Evolutionary conservation across 2,329 filamentous ascomycete species (phyloP), one percentile per base, ranked within the genome.

Genomic region (Colletotrichum sp.): DNA sequence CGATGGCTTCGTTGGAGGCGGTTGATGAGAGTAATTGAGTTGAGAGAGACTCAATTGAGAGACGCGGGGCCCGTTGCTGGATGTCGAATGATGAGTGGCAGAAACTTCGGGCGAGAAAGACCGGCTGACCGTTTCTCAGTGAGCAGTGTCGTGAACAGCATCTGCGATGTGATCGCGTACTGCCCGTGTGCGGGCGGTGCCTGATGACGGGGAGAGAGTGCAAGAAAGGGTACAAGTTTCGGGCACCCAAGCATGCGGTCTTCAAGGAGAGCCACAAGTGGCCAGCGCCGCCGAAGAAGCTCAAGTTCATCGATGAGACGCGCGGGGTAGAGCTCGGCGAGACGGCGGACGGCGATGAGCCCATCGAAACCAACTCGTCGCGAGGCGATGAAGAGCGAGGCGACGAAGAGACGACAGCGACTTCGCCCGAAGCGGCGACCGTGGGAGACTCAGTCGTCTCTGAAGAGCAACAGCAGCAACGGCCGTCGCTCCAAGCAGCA

Each of bases 81-180:
- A 52, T 52, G 18, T 0, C n/a, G 44, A 6, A n/a, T 5, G n/a
- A 52, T 52, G 44, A 21, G 10, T 6, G 44, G 3, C n/a, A 49
- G 39, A 9, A 52, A 52, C 44, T 52, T 52, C 44, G 44, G n/a
- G 10, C 9, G 26, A n/a, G 26, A n/a, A 8, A 32, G 57, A 30
- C 8, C 21, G 21, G 71, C 74, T 76, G 59, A 75, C 70, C 24
- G 12, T 26, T 60, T 6, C 39, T 72, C 79, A 89, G 87, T 79
- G 84, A 87, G 79, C 87, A 85, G 63, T 89, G 87, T 80, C 86
- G 87, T 77, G 85, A 87, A 74, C 85, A 88, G 78, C 87, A 89
- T 79, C 80, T 89, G 18, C 88, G 86, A 83, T 89, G 87, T 87
- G 68, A 78, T 32, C 77, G 77, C 57, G 69, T 71, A 10, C 69